phyloP scores from a whole-genome alignment of 2,329 filamentous ascomycete genomes.

The Microcyclospora pomicola region DNA sequence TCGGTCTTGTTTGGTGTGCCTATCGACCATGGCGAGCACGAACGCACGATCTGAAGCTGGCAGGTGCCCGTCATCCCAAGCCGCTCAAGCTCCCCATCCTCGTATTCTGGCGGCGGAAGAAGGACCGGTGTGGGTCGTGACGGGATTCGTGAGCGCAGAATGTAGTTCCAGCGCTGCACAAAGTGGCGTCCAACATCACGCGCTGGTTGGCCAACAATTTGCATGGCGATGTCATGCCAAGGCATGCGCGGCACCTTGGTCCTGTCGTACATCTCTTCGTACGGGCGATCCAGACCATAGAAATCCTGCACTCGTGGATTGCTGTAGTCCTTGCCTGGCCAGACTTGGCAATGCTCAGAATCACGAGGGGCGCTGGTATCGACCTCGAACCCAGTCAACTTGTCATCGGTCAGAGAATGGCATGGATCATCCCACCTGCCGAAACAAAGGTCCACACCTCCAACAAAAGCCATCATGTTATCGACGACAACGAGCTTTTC shows the following conservation, averaged over 20 bases:
- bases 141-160: slow-evolving; percentile 81
- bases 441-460: slow-evolving; percentile 92
- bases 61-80: slow-evolving; percentile 87
- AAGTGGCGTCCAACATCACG: slow-evolving; percentile 91
- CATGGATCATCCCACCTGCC: slow-evolving; percentile 95
- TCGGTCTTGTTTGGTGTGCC: slow-evolving; percentile 73
- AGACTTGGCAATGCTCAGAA: slow-evolving; percentile 86
- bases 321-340: slow-evolving; percentile 96
- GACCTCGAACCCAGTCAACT: slow-evolving; percentile 83
- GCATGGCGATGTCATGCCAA: slow-evolving; percentile 98
- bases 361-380: slow-evolving; percentile 59
- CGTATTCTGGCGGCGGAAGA: slow-evolving; percentile 84
- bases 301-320: slow-evolving; percentile 95
- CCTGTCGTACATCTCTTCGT: slow-evolving; percentile 97
- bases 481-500: slow-evolving; percentile 97
- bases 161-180: slow-evolving; percentile 95
- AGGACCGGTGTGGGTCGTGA: slow-evolving; percentile 88
- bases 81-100: slow-evolving; percentile 68
- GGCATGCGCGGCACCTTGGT: slow-evolving; percentile 84
- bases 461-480: slow-evolving; percentile 88
- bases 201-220: slow-evolving; percentile 89
- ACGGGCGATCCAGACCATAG: slow-evolving; percentile 80
- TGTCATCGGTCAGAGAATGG: slow-evolving; percentile 81
- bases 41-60: slow-evolving; percentile 89
- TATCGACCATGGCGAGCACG: slow-evolving; percentile 80